phyloP scores from a whole-genome alignment of 2,329 filamentous ascomycete species.

The Pezizomycotina sp. region DNA sequence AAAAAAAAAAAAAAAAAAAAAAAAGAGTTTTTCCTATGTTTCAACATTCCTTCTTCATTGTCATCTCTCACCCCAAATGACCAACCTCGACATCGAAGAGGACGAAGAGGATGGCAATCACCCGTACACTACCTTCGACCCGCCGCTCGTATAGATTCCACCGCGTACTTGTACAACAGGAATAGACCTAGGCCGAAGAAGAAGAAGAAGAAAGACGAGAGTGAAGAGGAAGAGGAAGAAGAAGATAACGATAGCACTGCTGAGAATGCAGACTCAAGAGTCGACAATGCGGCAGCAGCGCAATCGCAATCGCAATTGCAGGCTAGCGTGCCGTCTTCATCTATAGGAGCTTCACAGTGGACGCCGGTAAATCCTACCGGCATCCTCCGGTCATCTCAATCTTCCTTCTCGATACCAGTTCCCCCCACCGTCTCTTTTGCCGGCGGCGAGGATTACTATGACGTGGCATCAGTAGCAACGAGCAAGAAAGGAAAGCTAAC shows the following conservation, averaged over 20 bases:
- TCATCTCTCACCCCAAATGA: conserved; percentile 35
- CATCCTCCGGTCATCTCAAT: no score
- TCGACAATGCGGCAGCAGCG: conserved; percentile 26
- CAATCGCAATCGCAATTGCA: not conserved
- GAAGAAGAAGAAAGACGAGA: conserved; percentile 32
- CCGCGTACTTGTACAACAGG: conserved; percentile 40
- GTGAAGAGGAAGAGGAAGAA: conserved; percentile 31
- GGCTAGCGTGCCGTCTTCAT: no score
- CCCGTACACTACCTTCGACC: no score
- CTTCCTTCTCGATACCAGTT: no score
- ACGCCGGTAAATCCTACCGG: no score
- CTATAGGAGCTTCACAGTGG: no score
- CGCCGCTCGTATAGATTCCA: no score
- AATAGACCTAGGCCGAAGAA: conserved; percentile 30
- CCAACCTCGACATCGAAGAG: conserved; percentile 30
- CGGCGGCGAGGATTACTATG: no score
- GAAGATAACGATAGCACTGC: conserved; percentile 35
- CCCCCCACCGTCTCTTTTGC: no score
- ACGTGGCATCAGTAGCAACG: no score
- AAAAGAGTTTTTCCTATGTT: conserved; percentile 21
- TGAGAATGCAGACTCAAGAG: conserved; percentile 29
- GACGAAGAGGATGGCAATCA: conserved; percentile 18
- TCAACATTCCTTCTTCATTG: conserved; percentile 32
- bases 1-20: no score
- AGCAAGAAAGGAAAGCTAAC: no score